These are phyloP conservation scores for Pythium brachiatum DNA, from an alignment of 352 stramenopile species.

Conservation along the genomic window DNA sequence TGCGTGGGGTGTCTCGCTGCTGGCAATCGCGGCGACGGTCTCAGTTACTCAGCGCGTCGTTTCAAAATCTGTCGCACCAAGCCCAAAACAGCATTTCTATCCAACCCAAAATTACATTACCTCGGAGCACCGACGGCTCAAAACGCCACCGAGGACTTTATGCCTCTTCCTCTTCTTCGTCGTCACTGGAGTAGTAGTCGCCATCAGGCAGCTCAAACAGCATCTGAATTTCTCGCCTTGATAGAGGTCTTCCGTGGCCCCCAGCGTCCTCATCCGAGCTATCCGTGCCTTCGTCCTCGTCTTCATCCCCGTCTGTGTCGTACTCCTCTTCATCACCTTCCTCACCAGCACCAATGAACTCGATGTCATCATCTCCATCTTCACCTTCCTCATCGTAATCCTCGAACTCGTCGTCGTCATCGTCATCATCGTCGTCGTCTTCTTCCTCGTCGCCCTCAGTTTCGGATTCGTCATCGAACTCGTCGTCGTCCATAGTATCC, in stretches of 20 bases:
- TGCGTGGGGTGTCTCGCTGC: neutral
- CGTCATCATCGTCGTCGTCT: slow-evolving; percentile 44
- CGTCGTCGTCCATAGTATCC: slow-evolving; percentile 70
- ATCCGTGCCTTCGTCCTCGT: slow-evolving; percentile 32
- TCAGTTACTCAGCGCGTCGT: slow-evolving; percentile 6
- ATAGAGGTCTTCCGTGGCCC: neutral
- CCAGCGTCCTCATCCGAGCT: slow-evolving; percentile 12
- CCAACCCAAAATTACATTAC: slow-evolving; percentile 2
- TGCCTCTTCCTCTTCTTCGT: slow-evolving; percentile 62
- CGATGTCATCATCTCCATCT: slow-evolving; percentile 27
- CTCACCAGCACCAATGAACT: slow-evolving; percentile 27
- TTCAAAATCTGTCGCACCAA: neutral
- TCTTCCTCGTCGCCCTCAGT: slow-evolving; percentile 39
- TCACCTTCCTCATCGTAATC: slow-evolving; percentile 46
- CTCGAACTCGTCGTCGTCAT: slow-evolving; percentile 48
- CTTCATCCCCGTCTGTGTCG: slow-evolving; percentile 37
- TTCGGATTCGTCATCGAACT: slow-evolving; percentile 71
- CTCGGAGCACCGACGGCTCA: too few species aligned
- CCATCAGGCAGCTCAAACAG: slow-evolving; percentile 71
- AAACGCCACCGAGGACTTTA: neutral
- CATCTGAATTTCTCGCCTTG: slow-evolving; percentile 53
- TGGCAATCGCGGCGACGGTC: neutral
- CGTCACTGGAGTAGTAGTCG: slow-evolving; percentile 71
- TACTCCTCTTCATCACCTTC: slow-evolving; percentile 35
- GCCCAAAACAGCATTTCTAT: neutral